Conservation (phyloP, 495 filamentous ascomycete genomes). For the Platismatia glauca region DNA sequence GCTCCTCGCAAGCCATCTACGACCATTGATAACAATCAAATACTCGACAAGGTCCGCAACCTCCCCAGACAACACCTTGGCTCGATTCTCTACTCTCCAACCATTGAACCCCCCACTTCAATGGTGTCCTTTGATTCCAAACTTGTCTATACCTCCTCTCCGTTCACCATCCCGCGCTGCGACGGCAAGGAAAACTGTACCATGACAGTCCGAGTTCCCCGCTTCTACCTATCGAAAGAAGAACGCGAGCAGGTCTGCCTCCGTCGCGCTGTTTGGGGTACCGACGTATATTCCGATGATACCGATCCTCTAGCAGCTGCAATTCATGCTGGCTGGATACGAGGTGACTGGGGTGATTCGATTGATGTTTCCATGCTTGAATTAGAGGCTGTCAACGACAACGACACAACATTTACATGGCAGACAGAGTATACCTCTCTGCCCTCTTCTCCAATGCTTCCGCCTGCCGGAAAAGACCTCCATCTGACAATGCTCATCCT, state of each 20-base stretch:
- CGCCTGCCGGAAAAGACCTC: conserved; percentile 55
- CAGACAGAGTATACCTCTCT: conserved; percentile 13
- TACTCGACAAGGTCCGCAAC: conserved; percentile 59
- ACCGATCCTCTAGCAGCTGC: conserved; percentile 88
- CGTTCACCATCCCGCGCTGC: conserved; percentile 63
- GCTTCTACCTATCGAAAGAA: conserved; percentile 57
- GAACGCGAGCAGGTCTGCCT: conserved; percentile 74
- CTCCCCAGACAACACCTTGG: conserved; percentile 75
- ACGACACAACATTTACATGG: neutral
- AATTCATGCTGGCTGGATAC: conserved; percentile 87
- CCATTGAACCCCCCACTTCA: conserved; percentile 25
- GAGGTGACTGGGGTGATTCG: conserved; percentile 75
- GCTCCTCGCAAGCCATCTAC: conserved; percentile 53
- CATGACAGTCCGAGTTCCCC: conserved; percentile 75
- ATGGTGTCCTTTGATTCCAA: conserved; percentile 26
- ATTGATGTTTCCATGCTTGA: conserved; percentile 62
- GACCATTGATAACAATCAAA: conserved; percentile 53
- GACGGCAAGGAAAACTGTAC: conserved; percentile 83
- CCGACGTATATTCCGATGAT: conserved; percentile 91
- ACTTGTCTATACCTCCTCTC: conserved; percentile 53
- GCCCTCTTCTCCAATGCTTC: conserved; percentile 33
- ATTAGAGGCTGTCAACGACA: conserved; percentile 29
- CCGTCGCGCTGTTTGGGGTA: conserved; percentile 77
- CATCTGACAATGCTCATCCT: conserved; percentile 80
- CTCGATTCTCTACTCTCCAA: conserved; percentile 50